Evolutionary conservation across 2,329 filamentous ascomycete species (phyloP).

Genomic region (Huntiella savannae): DNA sequence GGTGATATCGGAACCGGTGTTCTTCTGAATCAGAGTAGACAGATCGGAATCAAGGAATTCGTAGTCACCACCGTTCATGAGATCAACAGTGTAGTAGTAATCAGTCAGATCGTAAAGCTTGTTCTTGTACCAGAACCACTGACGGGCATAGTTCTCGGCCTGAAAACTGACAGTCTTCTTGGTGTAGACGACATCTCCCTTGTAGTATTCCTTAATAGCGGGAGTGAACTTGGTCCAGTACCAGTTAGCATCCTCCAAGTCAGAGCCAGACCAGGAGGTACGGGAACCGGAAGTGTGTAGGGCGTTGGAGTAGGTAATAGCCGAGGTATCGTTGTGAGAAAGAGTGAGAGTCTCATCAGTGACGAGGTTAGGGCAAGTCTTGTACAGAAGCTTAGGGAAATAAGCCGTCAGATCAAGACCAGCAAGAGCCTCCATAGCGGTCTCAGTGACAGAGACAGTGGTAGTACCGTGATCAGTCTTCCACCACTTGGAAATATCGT

Average conservation of each 20-base stretch:
- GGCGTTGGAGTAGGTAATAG: slow-evolving; percentile 29
- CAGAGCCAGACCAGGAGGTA: slow-evolving; percentile 35
- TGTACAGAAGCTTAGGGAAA: slow-evolving; percentile 58
- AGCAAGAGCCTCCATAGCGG: slow-evolving; percentile 57
- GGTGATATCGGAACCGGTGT: slow-evolving; percentile 66
- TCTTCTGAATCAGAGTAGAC: slow-evolving; percentile 47
- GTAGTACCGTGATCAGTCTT: slow-evolving; percentile 66
- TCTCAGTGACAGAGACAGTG: slow-evolving; percentile 36
- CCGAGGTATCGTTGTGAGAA: slow-evolving; percentile 40
- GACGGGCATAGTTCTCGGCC: slow-evolving; percentile 46
- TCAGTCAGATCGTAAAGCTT: slow-evolving; percentile 78
- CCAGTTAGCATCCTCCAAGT: slow-evolving; percentile 50
- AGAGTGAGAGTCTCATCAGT: slow-evolving; percentile 36
- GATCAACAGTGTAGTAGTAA: slow-evolving; percentile 62
- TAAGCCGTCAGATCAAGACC: slow-evolving; percentile 69
- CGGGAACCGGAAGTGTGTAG: slow-evolving; percentile 51
- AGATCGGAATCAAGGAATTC: slow-evolving; percentile 55
- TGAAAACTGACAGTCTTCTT: slow-evolving; percentile 38
- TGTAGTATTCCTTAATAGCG: slow-evolving; percentile 66
- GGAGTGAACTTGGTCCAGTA: slow-evolving; percentile 58
- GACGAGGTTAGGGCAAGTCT: slow-evolving; percentile 58
- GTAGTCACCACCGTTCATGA: slow-evolving; percentile 39
- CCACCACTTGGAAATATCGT: slow-evolving; percentile 84
- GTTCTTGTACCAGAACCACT: slow-evolving; percentile 63
- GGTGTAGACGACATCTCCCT: slow-evolving; percentile 66